Percentiles rank a stretch among this genome's conserved stretches.
phyloP scores from a whole-genome alignment of 345 rosid species.

The Acer negundo region DNA sequence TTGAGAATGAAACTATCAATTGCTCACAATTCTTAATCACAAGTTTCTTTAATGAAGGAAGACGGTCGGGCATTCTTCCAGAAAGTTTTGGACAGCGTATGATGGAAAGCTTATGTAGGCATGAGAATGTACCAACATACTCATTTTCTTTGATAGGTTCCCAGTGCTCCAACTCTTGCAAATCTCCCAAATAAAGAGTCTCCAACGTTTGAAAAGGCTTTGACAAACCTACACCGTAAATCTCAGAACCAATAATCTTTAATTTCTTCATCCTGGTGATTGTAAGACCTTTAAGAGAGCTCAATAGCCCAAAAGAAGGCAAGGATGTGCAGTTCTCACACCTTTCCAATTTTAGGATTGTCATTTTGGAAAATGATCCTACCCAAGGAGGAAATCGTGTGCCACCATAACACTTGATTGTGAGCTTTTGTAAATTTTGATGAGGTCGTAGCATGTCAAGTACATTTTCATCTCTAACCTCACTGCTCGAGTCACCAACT shows the following conservation, averaged over 20 bases:
- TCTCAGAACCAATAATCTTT: background rate
- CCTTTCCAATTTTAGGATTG: too few relatives aligned
- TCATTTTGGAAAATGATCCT: too few relatives aligned
- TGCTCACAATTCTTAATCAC: background rate
- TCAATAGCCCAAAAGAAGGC: background rate
- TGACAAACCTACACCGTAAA: background rate
- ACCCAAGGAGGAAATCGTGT: too few relatives aligned
- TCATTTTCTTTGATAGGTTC: background rate
- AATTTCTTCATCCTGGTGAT: background rate
- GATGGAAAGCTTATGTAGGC: background rate
- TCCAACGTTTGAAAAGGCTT: background rate
- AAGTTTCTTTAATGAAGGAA: background rate
- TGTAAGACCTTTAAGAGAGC: background rate
- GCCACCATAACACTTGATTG: too few relatives aligned
- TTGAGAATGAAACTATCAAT: background rate
- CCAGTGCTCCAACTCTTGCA: background rate
- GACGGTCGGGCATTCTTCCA: background rate
- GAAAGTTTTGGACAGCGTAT: background rate
- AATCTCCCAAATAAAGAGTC: background rate
- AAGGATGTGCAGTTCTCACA: background rate
- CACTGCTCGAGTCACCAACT: too few relatives aligned
- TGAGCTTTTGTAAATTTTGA: too few relatives aligned
- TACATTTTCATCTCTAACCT: accelerated
- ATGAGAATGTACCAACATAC: background rate
- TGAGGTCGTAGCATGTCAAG: too few relatives aligned